Evolutionary conservation across 768 basidiomycete genomes (phyloP).

Genomic region (Favolaschia claudopus): DNA sequence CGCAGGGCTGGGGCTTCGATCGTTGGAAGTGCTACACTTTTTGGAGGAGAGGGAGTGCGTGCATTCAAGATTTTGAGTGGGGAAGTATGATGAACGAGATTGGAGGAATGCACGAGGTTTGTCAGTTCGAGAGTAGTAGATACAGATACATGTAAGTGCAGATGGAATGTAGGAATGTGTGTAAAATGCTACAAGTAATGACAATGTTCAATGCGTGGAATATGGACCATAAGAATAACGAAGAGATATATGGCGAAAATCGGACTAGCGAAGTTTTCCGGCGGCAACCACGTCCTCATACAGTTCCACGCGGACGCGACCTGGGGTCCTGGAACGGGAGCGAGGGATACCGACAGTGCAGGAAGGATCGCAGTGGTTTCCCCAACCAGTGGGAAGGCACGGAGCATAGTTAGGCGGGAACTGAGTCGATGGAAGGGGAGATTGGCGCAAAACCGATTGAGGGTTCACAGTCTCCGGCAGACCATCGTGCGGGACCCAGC

Average conservation of each 20-base stretch:
- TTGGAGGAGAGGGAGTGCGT: conserved; percentile 60
- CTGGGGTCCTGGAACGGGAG: too few species aligned
- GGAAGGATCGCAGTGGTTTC: too few species aligned
- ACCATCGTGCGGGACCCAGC: conserved; percentile 10
- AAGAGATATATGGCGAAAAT: neutral
- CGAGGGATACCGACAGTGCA: too few species aligned
- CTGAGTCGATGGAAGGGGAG: neutral
- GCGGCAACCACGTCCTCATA: neutral
- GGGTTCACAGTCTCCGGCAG: neutral
- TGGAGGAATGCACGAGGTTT: conserved; percentile 1
- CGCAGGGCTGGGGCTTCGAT: conserved; percentile 74
- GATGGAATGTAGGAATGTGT: neutral
- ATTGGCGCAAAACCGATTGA: neutral
- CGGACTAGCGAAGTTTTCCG: neutral
- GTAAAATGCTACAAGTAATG: conserved; percentile 19
- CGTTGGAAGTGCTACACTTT: conserved; percentile 65
- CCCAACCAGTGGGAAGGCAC: neutral
- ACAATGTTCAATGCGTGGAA: too few species aligned
- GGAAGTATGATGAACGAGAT: neutral
- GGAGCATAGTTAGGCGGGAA: neutral
- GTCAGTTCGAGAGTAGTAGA: neutral
- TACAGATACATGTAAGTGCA: conserved; percentile 1
- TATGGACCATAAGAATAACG: conserved; percentile 22
- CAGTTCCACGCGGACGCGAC: neutral
- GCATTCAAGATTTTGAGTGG: conserved; percentile 56